Evolutionary conservation across 1,284 basidiomycete species (phyloP), one percentile per base, ranked within the genome.

Genomic region (Termitomyces sp.): DNA sequence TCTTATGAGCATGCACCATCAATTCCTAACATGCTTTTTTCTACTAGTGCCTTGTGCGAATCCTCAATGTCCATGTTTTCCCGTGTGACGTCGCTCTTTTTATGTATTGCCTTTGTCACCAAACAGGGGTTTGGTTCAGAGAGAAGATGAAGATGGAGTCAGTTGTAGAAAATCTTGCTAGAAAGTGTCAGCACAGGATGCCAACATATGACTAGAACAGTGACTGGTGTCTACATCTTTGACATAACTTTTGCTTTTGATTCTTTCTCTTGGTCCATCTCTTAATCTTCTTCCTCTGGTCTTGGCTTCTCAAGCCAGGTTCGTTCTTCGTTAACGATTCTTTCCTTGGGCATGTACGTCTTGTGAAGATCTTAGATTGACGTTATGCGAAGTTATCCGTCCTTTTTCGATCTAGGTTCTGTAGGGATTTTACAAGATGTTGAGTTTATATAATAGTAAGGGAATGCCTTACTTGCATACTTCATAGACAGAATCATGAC

Each of bases 1-100:
- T 62, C 60, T 61, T 67, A 66, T 67, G 64, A 68, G 60, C 64
- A 68, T 66, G 63, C 58, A 53, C 57, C 57, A 61, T 46, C 54
- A 47, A 36, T 44, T 31, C 45, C 24, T 54, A 30, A 40, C 33
- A 51, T 57, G 45, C 31, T 31, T 48, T 44, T 50, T n/a, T 21
- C 40, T 45, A 33, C 34, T 36, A 53, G 42, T 40, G 41, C 34
- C 36, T 30, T 13, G 1, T 39, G 10, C 24, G 26, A 19, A 31
- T 21, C 13, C 39, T 21, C 26, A 31, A 21, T 19, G 15, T 24
- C 12, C 34, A 19, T 17, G 13, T 8, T 28, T 36, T 5, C 10
- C 30, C 19, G 8, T n/a, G 7, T 43, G n/a, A 34, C 7, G 19
- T 24, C 3, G 19, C 10, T 1, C 15, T 1, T 31, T 40, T 30